Evolutionary conservation across 805 yeast species (phyloP), one percentile per base, ranked within the genome.

Genomic region (Lachancea mirantina): DNA sequence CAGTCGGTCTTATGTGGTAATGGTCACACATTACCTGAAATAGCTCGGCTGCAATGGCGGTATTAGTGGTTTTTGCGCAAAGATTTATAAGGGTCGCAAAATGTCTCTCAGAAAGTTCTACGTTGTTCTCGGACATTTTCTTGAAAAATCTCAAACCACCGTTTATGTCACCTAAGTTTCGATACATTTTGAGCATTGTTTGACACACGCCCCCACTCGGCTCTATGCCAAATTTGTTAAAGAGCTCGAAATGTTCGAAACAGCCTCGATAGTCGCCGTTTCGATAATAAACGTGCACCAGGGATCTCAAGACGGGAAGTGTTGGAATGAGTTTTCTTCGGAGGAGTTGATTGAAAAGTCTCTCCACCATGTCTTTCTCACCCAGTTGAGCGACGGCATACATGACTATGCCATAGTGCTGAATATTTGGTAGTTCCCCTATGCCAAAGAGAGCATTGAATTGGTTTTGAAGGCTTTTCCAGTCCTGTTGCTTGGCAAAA

Each of bases 341-440:
- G 4, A 58, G 28, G 19, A 76, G 45, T 45, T 72, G 69, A n/a
- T 57, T 39, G 55, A 65, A 78, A 36, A 82, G 57, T 36, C 49
- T 54, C 17, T 68, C 70, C 8, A 71, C 75, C 49, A 65, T 69
- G 23, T 52, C 65, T 24, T 47, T 55, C 42, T 71, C 74, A 7
- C 73, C 78, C 20, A 61, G 50, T 4, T 47, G 41, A 1, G 83
- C 76, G 39, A 82, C 57, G 0, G 81, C 74, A 33, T 62, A 56
- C 70, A 82, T 76, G 8, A 78, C 75, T 11, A 74, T 67, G 3
- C 70, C 64, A 49, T 80, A 81, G 43, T 80, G 84, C 6, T 46
- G 47, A 19, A 65, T 55, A 29, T 66, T 65, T 1, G 83, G 82
- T 16, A 72, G 53, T 25, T 69, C 60, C 2, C 74, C 76, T n/a